Conservation (phyloP, 129 eudicot species). For the Daucus carota region DNA sequence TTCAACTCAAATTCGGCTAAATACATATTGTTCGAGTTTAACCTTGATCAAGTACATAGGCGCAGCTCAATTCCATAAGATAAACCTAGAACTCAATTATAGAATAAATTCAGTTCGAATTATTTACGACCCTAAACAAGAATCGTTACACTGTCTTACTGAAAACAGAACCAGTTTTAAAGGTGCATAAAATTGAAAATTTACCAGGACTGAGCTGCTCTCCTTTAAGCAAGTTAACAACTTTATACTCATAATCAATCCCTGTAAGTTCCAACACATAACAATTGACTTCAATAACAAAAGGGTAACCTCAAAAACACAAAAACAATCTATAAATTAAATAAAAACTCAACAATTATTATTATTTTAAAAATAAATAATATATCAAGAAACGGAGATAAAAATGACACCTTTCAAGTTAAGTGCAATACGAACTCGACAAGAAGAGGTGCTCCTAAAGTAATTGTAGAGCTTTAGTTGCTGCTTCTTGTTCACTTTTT, state of each 20-base stretch:
- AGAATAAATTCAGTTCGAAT: too few relatives aligned
- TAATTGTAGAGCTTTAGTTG: slow-evolving; percentile 60
- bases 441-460: slow-evolving; percentile 69
- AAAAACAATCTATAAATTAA: neutral
- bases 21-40: neutral
- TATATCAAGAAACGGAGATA: neutral
- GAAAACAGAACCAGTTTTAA: neutral
- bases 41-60: neutral
- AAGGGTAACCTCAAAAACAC: neutral
- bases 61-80: neutral
- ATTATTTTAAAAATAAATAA: neutral
- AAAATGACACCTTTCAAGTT: slow-evolving; percentile 55
- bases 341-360: too few relatives aligned
- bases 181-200: too few relatives aligned
- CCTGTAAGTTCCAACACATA: slow-evolving; percentile 31
- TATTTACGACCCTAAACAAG: too few relatives aligned
- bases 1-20: neutral
- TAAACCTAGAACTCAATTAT: neutral
- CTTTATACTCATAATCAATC: slow-evolving; percentile 65
- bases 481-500: slow-evolving; percentile 29
- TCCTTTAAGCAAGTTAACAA: slow-evolving; percentile 74
- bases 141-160: neutral
- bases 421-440: slow-evolving; percentile 85
- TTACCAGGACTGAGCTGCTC: slow-evolving; percentile 63
- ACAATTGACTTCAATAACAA: neutral